phyloP scores from a whole-genome alignment of 495 filamentous ascomycete species.

The Stereocaulon alpinum region DNA sequence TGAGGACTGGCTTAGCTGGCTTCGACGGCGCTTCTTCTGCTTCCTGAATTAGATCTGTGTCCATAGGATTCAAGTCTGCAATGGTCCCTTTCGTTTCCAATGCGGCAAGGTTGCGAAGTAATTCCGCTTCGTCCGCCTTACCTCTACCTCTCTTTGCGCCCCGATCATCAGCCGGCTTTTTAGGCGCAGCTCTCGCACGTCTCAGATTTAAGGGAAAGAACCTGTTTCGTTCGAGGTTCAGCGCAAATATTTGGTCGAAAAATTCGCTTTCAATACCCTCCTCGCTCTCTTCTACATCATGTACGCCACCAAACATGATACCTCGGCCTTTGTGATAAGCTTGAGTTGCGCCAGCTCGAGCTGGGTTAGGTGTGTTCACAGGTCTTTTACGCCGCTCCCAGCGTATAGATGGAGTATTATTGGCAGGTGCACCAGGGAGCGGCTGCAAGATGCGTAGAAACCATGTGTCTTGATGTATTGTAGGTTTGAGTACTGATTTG shows the following conservation, averaged over 20 bases:
- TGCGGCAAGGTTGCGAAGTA: constrained; percentile 72
- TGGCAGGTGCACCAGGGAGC: constrained; percentile 42
- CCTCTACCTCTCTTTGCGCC: constrained; percentile 54
- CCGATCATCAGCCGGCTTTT: constrained; percentile 49
- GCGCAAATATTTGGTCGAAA: constrained; percentile 79
- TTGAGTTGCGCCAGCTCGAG: constrained; percentile 84
- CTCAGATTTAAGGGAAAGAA: constrained; percentile 79
- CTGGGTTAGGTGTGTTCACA: constrained; percentile 73
- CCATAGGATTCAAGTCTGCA: constrained; percentile 46
- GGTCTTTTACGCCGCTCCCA: constrained; percentile 94
- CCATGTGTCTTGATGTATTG: constrained; percentile 91
- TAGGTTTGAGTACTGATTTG: constrained; percentile 64
- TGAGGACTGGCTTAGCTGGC: constrained; percentile 41
- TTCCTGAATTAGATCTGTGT: constrained; percentile 34
- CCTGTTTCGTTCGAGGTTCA: constrained; percentile 88
- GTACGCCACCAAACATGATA: constrained; percentile 87
- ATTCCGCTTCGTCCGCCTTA: constrained; percentile 80
- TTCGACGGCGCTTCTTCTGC: constrained; percentile 46
- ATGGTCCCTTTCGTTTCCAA: constrained; percentile 58
- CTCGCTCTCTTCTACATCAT: constrained; percentile 86
- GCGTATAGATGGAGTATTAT: constrained; percentile 55
- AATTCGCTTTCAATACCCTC: constrained; percentile 95
- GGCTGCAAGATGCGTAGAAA: constrained; percentile 75
- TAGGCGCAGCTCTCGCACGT: constrained; percentile 49
- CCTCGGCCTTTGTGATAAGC: constrained; percentile 84